Percentiles rank a stretch among this genome's conserved stretches.
These are phyloP conservation scores for Exobasidium cylindrosporum DNA, from an alignment of 1,284 basidiomycete species.

Conservation along the genomic window DNA sequence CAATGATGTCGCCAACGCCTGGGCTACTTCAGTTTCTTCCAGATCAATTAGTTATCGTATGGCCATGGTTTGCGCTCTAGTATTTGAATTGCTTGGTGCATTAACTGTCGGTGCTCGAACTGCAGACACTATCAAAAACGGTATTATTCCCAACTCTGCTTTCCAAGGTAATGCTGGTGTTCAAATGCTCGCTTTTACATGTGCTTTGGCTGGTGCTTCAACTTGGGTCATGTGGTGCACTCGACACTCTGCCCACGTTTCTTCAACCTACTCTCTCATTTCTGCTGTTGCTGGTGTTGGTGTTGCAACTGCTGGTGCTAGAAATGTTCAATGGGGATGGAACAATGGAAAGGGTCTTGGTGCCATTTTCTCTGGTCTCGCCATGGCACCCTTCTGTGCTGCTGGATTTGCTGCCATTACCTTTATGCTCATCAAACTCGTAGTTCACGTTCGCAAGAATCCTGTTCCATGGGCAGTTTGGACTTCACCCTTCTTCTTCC, in stretches of 20 bases:
- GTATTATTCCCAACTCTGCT: constrained; percentile 52
- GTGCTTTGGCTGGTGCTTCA: constrained; percentile 40
- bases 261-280: constrained; percentile 58
- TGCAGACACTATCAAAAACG: constrained; percentile 59
- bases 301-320: constrained; percentile 57
- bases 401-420: constrained; percentile 58
- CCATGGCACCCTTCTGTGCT: constrained; percentile 56
- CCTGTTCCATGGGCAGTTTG: constrained; percentile 54
- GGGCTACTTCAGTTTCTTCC: constrained; percentile 59
- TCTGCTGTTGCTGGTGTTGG: constrained; percentile 60
- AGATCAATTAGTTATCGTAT: constrained; percentile 58
- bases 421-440: constrained; percentile 58
- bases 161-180: constrained; percentile 59
- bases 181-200: constrained; percentile 59
- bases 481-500: constrained; percentile 58
- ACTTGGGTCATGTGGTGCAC: constrained; percentile 59
- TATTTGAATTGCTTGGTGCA: constrained; percentile 59
- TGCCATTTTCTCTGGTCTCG: constrained; percentile 56
- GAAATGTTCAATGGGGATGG: constrained; percentile 60
- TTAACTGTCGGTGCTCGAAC: constrained; percentile 58
- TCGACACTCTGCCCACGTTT: constrained; percentile 57
- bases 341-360: constrained; percentile 58
- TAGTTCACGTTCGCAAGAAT: constrained; percentile 56
- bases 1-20: constrained; percentile 59
- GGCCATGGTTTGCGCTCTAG: constrained; percentile 56